These are phyloP conservation scores for Colletotrichum liaoningense DNA, from an alignment of 2,329 filamentous ascomycete species.

Conservation along the genomic window DNA sequence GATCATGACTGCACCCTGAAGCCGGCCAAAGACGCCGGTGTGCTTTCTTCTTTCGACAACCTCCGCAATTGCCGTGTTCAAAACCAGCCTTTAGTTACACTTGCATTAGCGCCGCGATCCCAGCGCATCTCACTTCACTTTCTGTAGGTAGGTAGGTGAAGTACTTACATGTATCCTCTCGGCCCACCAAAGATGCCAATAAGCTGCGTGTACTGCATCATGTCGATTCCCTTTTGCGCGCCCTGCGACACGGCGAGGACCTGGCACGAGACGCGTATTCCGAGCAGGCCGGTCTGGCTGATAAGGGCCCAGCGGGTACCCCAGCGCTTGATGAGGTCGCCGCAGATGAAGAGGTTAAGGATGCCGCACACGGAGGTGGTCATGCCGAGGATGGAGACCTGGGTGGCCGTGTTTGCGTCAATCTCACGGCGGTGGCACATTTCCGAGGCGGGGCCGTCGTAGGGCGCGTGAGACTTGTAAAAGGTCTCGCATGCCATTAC, in stretches of 20 bases:
- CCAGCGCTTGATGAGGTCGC: slow-evolving; percentile 73
- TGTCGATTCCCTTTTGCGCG: slow-evolving; percentile 71
- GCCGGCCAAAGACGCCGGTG: slow-evolving; percentile 72
- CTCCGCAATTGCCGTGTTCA: slow-evolving; percentile 77
- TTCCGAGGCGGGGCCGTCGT: slow-evolving; percentile 55
- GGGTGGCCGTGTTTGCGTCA: slow-evolving; percentile 71
- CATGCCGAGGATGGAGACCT: slow-evolving; percentile 74
- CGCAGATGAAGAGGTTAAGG: slow-evolving; percentile 74
- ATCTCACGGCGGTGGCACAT: slow-evolving; percentile 72
- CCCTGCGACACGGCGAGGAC: slow-evolving; percentile 73
- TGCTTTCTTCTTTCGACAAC: slow-evolving; percentile 68
- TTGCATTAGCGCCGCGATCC: background rate
- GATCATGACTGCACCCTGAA: slow-evolving; percentile 76
- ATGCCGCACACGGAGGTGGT: slow-evolving; percentile 77
- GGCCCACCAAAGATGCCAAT: slow-evolving; percentile 77
- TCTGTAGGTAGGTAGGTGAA: too few relatives aligned
- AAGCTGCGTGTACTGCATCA: slow-evolving; percentile 75
- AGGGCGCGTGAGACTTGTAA: slow-evolving; percentile 68
- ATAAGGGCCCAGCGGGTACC: slow-evolving; percentile 73
- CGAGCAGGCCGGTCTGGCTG: slow-evolving; percentile 73
- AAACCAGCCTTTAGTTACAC: slow-evolving; percentile 58
- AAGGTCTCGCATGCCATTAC: slow-evolving; percentile 79
- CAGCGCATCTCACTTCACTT: background rate
- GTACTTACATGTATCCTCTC: slow-evolving; percentile 69
- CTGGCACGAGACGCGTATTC: slow-evolving; percentile 71